Conservation (phyloP, 768 basidiomycete species). For the Boletus speciosus region DNA sequence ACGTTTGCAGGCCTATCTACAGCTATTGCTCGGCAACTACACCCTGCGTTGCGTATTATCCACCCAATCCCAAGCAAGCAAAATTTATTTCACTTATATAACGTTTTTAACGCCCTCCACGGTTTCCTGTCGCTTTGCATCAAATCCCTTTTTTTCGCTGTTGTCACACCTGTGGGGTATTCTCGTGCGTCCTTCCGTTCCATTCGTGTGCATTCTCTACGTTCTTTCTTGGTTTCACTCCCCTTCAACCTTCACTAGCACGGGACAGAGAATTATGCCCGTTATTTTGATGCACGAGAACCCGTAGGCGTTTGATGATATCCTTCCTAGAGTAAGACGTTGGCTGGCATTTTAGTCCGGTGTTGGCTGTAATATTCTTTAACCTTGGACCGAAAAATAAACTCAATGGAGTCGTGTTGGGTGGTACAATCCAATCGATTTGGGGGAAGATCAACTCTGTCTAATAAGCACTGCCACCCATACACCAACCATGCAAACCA, state of each 20-base stretch:
- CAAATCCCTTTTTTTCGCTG: slow-evolving; percentile 14
- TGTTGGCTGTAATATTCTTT: slow-evolving; percentile 31
- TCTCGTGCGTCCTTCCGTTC: slow-evolving; percentile 18
- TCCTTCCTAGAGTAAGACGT: slow-evolving; percentile 24
- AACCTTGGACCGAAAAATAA: slow-evolving; percentile 16
- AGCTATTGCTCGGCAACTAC: slow-evolving; percentile 31
- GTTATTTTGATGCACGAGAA: slow-evolving; percentile 18
- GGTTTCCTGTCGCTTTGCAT: slow-evolving; percentile 27
- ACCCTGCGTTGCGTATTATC: slow-evolving; percentile 21
- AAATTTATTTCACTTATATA: slow-evolving; percentile 36
- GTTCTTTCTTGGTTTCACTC: slow-evolving; percentile 25
- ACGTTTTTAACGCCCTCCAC: slow-evolving; percentile 28
- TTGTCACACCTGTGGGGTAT: slow-evolving; percentile 13
- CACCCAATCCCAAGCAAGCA: slow-evolving; percentile 25
- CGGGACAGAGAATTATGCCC: slow-evolving; percentile 12
- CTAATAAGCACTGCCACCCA: slow-evolving; percentile 24
- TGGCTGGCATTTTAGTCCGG: slow-evolving; percentile 27
- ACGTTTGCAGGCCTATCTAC: slow-evolving; percentile 32
- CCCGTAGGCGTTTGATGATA: slow-evolving; percentile 15
- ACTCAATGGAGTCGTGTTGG: neutral
- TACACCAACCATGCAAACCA: slow-evolving; percentile 13
- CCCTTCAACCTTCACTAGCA: slow-evolving; percentile 11
- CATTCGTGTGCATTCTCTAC: slow-evolving; percentile 15
- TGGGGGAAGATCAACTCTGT: too few relatives aligned
- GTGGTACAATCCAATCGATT: neutral